Base-by-base conservation (phyloP, 371 early-diverging fungal species). In the Zancudomyces culisetae region DNA sequence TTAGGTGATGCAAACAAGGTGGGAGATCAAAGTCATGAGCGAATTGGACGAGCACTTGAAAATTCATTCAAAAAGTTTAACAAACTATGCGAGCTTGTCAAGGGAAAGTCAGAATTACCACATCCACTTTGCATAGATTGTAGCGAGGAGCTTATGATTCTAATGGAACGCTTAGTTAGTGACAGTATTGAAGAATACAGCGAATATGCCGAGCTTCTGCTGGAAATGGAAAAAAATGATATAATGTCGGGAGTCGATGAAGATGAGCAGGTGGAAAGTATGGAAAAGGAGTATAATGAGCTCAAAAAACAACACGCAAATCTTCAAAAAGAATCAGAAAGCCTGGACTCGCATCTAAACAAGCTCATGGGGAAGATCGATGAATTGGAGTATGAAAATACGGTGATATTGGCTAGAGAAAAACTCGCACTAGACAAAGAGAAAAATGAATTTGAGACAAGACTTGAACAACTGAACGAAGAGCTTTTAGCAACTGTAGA, bases 121-220 rank as follows among this genome's bases (percentile, higher is more conserved):
- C 90, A 90, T 54, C 89, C 90, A 12, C 72, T 90, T 62, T 93
- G 94, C 61, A 79, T 81, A 51, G 87, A 85, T 45, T 93, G 94
- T 55, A 81, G 85, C 0, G 89, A 88, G 49, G 73, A 81, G 60
- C 56, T 89, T 45, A 49, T 78, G 35, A 76, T 81, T 30, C 65
- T 66, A 24, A 63, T 93, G 50, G 78, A 80, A 48, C 76, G 76
- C 49, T 75, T 81, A 43, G 58, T 86, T 39, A 61, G 67, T 0
- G 87, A 87, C 54, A 77, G 77, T 1, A 66, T 75, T 10, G 64
- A 66, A 39, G 87, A 89, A 60, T 64, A 79, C 22, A 83, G 83
- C 55, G 76, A 78, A 20, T 87, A 87, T 52, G 79, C 79, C 40
- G 78, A 76, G 20, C 80, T 80, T 54, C 59, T 85, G 40, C 69